These are phyloP conservation scores for Kwoniella botswanensis DNA, from an alignment of 768 basidiomycete species.

Conservation along the genomic window DNA sequence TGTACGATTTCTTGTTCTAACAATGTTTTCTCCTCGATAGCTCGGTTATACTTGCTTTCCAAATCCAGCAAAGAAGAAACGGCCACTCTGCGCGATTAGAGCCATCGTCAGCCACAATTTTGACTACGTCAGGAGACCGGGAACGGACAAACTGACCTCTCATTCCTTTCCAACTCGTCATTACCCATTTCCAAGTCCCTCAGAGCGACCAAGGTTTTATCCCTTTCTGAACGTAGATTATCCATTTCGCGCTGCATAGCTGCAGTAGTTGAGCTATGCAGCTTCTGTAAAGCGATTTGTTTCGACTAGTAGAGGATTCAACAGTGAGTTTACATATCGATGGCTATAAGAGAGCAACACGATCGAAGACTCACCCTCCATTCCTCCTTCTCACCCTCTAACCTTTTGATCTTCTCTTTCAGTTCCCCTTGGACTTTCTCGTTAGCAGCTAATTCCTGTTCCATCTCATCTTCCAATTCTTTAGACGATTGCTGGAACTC, in stretches of 20 bases:
- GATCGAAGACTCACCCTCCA: slow-evolving; percentile 40
- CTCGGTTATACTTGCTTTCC: slow-evolving; percentile 85
- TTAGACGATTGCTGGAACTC: slow-evolving; percentile 57
- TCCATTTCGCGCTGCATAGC: slow-evolving; percentile 97
- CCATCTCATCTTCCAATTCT: slow-evolving; percentile 57
- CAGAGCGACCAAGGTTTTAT: slow-evolving; percentile 54
- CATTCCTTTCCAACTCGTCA: slow-evolving; percentile 93
- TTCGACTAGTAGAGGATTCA: slow-evolving; percentile 46
- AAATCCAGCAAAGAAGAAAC: slow-evolving; percentile 61
- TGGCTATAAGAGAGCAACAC: not conserved
- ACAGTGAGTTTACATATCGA: not conserved
- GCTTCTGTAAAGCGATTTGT: slow-evolving; percentile 56
- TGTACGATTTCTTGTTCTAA: slow-evolving; percentile 92
- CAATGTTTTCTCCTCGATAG: slow-evolving; percentile 94
- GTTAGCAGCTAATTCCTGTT: slow-evolving; percentile 51
- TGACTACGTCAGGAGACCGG: too few species aligned
- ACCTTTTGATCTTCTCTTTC: slow-evolving; percentile 42
- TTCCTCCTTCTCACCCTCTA: slow-evolving; percentile 52
- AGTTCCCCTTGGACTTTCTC: slow-evolving; percentile 51
- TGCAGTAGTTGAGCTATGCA: slow-evolving; percentile 83
- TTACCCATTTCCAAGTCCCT: slow-evolving; percentile 58
- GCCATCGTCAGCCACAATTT: slow-evolving; percentile 58
- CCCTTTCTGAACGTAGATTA: slow-evolving; percentile 62
- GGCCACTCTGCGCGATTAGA: slow-evolving; percentile 45
- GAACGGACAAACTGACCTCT: slow-evolving; percentile 61